These are phyloP conservation scores for Barnettozyma siamensis DNA, from an alignment of 805 yeast genomes.

Conservation along the genomic window DNA sequence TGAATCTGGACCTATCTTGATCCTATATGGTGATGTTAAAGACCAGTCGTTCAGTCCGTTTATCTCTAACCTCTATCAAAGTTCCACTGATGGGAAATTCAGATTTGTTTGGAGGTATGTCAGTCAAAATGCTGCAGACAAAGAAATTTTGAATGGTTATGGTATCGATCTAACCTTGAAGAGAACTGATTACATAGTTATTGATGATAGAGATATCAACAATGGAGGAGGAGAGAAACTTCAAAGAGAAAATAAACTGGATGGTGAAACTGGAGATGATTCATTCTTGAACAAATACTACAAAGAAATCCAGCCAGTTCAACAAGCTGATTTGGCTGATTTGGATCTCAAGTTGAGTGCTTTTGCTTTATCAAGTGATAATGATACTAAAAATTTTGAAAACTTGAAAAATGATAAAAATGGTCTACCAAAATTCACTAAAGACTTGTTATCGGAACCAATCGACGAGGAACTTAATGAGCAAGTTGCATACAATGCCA, in stretches of 20 bases:
- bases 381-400: slow-evolving; percentile 28
- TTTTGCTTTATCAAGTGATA: slow-evolving; percentile 18
- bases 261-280: background rate
- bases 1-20: slow-evolving; percentile 42
- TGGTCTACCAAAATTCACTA: slow-evolving; percentile 52
- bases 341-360: slow-evolving; percentile 39
- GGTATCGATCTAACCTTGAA: slow-evolving; percentile 62
- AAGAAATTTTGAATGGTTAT: slow-evolving; percentile 47
- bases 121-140: slow-evolving; percentile 28
- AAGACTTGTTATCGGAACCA: slow-evolving; percentile 21
- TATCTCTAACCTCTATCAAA: slow-evolving; percentile 51
- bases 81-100: slow-evolving; percentile 59
- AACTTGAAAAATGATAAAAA: slow-evolving; percentile 35
- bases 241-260: slow-evolving; percentile 7
- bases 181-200: slow-evolving; percentile 58
- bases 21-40: slow-evolving; percentile 61
- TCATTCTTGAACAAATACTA: slow-evolving; percentile 20
- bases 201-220: slow-evolving; percentile 48
- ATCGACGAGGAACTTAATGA: slow-evolving; percentile 23
- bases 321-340: slow-evolving; percentile 28
- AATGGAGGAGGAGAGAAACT: slow-evolving; percentile 25
- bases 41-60: slow-evolving; percentile 48
- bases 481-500: slow-evolving; percentile 28
- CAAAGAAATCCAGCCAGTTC: slow-evolving; percentile 29
- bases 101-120: slow-evolving; percentile 73